Percentiles rank a stretch among this genome's conserved stretches.
Conservation (phyloP, 805 yeast species). For the Wickerhamomyces bovis region DNA sequence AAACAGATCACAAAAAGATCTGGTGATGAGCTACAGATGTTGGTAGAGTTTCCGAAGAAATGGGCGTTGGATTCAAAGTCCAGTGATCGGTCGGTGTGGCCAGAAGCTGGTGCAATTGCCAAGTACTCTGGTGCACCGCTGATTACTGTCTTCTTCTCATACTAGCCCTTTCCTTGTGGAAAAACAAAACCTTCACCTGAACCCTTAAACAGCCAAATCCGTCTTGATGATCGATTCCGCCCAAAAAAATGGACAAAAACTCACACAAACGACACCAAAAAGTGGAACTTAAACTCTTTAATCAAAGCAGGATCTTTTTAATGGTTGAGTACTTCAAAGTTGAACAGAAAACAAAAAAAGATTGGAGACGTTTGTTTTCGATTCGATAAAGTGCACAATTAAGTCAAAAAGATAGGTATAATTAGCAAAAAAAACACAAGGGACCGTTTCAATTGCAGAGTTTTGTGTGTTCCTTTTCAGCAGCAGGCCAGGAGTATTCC, state of each 20-base stretch:
- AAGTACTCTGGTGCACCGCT: background rate
- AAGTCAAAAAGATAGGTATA: background rate
- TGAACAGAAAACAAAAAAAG: background rate
- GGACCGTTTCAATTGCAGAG: conserved; percentile 3
- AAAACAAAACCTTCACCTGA: background rate
- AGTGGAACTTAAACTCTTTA: conserved; percentile 2
- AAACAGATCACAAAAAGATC: background rate
- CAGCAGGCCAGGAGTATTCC: conserved; percentile 1
- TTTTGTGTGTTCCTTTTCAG: conserved; percentile 1
- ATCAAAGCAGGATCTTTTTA: background rate
- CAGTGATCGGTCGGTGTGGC: background rate
- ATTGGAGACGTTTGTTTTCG: conserved; percentile 8
- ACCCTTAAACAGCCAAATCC: background rate
- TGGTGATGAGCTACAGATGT: background rate
- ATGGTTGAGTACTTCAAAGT: background rate
- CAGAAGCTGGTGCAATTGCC: no score
- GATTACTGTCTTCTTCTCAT: background rate
- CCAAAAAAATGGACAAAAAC: background rate
- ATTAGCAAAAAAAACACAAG: background rate
- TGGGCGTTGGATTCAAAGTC: background rate
- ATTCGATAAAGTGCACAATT: background rate
- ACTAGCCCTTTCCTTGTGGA: background rate
- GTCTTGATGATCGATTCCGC: background rate
- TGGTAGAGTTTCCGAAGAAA: background rate
- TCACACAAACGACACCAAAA: background rate